These are phyloP conservation scores for Cytospora piceae DNA, from an alignment of 2,329 filamentous ascomycete genomes.

Conservation along the genomic window DNA sequence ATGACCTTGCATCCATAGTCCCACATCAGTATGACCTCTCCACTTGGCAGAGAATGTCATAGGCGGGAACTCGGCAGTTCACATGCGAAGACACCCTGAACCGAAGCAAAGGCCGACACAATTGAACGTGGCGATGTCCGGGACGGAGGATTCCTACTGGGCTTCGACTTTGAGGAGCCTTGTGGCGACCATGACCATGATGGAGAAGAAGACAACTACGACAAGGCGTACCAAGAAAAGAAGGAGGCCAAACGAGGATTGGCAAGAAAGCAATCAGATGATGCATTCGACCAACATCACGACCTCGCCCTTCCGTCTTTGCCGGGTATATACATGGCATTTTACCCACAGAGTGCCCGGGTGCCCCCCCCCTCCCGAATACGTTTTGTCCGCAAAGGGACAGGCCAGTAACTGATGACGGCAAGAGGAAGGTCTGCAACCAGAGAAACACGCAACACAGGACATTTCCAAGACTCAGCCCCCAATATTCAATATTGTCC, in stretches of 20 bases:
- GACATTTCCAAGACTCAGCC: background rate
- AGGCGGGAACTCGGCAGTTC: background rate
- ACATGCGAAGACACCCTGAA: background rate
- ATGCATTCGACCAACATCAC: background rate
- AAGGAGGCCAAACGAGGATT: background rate
- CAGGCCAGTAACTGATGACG: too few species aligned
- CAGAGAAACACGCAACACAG: too few species aligned
- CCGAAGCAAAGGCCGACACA: too few species aligned
- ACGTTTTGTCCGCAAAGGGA: background rate
- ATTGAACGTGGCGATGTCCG: too few species aligned
- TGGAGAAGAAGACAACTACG: background rate
- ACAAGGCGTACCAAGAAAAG: background rate
- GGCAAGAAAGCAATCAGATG: background rate
- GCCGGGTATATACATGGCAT: background rate
- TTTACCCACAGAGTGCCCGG: background rate
- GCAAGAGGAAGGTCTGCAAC: too few species aligned
- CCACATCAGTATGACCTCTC: background rate
- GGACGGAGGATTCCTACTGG: background rate
- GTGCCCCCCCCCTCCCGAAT: too few species aligned
- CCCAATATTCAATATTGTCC: too few species aligned
- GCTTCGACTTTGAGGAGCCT: background rate
- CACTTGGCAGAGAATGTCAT: background rate
- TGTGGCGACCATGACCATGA: background rate
- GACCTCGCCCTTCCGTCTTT: background rate
- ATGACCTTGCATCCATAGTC: background rate